Conservation (phyloP, 2,329 filamentous ascomycete genomes). For the Stromatinia cepivora region DNA sequence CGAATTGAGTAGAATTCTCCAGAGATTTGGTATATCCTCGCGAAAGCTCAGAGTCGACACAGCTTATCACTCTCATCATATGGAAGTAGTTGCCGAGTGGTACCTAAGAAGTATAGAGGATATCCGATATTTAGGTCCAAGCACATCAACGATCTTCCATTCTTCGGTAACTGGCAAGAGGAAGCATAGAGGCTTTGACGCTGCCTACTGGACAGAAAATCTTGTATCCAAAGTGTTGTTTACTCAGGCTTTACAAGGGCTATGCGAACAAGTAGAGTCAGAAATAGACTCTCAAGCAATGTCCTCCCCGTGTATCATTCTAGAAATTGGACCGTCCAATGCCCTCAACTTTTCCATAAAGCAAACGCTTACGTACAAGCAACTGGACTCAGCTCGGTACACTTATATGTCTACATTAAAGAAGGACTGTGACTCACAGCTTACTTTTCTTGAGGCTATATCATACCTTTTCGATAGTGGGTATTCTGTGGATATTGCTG, state of each 20-base stretch:
- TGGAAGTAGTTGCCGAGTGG: conserved; percentile 34
- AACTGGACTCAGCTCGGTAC: conserved; percentile 43
- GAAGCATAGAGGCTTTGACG: conserved; percentile 34
- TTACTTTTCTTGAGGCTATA: conserved; percentile 22
- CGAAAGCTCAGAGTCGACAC: conserved; percentile 29
- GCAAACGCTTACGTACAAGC: conserved; percentile 25
- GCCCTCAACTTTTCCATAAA: conserved; percentile 29
- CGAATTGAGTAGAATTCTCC: conserved; percentile 27
- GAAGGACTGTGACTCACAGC: conserved; percentile 23
- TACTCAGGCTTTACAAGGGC: conserved; percentile 20
- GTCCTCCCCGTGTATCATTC: background rate
- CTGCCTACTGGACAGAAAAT: conserved; percentile 48
- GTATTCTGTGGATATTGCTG: conserved; percentile 46
- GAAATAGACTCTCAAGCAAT: background rate
- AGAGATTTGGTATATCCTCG: conserved; percentile 28
- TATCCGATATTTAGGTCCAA: too few relatives aligned
- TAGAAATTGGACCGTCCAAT: conserved; percentile 30
- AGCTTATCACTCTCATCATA: conserved; percentile 40
- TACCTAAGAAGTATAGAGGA: conserved; percentile 26
- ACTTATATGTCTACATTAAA: conserved; percentile 21
- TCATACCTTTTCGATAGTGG: conserved; percentile 26
- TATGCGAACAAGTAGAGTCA: background rate
- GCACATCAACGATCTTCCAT: background rate
- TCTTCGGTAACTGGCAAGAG: conserved; percentile 5
- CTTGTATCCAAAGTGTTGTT: conserved; percentile 45